Evolutionary conservation across 2,329 filamentous ascomycete species (phyloP).

Genomic region (Fusarium temperatum): DNA sequence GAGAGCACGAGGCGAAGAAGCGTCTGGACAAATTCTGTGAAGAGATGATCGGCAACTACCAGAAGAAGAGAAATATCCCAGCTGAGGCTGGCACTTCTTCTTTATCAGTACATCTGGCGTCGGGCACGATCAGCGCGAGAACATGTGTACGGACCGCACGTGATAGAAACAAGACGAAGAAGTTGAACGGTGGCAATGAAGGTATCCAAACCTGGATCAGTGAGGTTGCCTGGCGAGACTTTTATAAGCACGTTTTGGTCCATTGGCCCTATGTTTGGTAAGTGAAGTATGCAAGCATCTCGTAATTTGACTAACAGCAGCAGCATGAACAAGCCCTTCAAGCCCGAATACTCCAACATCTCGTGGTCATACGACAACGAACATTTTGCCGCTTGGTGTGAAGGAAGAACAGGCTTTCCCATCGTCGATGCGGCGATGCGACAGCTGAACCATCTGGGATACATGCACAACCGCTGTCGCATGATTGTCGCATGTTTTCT

Average conservation of each 20-base stretch:
- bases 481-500: constrained; percentile 88
- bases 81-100: constrained; percentile 69
- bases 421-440: constrained; percentile 90
- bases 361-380: constrained; percentile 79
- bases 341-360: constrained; percentile 85
- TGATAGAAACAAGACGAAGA: constrained; percentile 68
- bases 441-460: constrained; percentile 73
- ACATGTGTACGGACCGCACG: constrained; percentile 72
- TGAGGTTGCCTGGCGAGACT: constrained; percentile 87
- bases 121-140: constrained; percentile 72
- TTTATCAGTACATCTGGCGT: constrained; percentile 77
- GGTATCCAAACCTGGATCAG: constrained; percentile 80
- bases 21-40: constrained; percentile 74
- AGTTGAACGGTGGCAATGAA: constrained; percentile 71
- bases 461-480: constrained; percentile 86
- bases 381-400: constrained; percentile 77
- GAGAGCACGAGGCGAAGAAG: constrained; percentile 74
- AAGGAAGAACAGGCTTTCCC: constrained; percentile 80
- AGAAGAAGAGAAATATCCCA: constrained; percentile 72
- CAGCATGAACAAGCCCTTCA: constrained; percentile 71
- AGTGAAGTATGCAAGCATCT: constrained; percentile 34
- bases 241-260: constrained; percentile 86
- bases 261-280: constrained; percentile 86
- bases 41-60: constrained; percentile 69
- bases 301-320: not conserved